Conservation (phyloP, 1,284 basidiomycete genomes). For the Austroboletus novae-zelandiae region DNA sequence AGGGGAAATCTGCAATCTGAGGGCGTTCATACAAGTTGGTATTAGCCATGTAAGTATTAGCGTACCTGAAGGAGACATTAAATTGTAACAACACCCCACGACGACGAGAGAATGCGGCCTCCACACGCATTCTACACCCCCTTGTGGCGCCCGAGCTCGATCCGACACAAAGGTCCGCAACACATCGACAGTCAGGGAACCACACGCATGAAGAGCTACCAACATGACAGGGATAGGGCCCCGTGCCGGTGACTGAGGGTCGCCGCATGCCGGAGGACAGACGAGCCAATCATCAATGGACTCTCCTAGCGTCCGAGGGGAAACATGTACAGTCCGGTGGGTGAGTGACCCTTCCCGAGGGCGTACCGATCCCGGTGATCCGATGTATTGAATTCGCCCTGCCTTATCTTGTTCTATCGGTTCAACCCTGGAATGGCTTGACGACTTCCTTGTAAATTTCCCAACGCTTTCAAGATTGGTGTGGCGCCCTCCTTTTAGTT, state of each 20-base stretch:
- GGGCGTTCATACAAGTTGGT: constrained; percentile 5
- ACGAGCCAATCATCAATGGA: constrained; percentile 29
- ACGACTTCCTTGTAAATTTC: not conserved
- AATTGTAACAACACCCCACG: constrained; percentile 55
- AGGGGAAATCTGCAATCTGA: constrained; percentile 39
- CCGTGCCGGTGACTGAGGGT: not conserved
- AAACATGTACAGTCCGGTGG: constrained; percentile 52
- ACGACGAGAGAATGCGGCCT: constrained; percentile 39
- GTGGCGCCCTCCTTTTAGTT: constrained; percentile 11
- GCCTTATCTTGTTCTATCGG: not conserved
- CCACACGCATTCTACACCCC: constrained; percentile 30
- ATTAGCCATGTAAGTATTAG: constrained; percentile 1
- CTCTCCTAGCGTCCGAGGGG: constrained; percentile 36
- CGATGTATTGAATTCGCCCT: not conserved
- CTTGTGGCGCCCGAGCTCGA: constrained; percentile 6
- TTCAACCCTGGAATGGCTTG: not conserved
- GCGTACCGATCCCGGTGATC: not conserved
- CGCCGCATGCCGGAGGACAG: not conserved
- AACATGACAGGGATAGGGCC: constrained; percentile 49
- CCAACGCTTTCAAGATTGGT: not conserved
- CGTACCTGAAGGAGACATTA: constrained; percentile 43
- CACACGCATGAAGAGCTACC: constrained; percentile 62
- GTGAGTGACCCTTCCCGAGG: constrained; percentile 38
- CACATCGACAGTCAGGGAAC: constrained; percentile 47
- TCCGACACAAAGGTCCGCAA: constrained; percentile 37